Conservation (phyloP, 1,284 basidiomycete genomes). For the Cutaneotrichosporon dermatis region DNA sequence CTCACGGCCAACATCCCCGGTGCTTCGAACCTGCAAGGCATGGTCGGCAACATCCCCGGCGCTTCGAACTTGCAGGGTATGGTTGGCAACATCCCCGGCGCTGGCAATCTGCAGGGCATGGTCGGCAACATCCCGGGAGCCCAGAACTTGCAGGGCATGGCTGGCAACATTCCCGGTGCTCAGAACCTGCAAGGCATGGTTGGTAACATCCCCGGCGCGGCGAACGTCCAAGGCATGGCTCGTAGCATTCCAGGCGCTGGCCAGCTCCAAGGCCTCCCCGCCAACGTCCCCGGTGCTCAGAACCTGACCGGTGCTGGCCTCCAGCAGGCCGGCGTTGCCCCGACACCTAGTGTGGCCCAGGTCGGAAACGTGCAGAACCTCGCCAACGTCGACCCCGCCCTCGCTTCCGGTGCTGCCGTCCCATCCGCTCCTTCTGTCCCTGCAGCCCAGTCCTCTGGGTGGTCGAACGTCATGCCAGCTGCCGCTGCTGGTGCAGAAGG, state of each 20-base stretch:
- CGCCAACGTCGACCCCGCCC: too few relatives aligned
- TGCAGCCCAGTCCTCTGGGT: neutral
- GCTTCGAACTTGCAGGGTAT: neutral
- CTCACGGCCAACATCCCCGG: neutral
- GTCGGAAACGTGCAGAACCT: neutral
- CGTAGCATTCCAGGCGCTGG: neutral
- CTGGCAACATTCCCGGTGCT: conserved; percentile 1
- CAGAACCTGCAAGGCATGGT: neutral
- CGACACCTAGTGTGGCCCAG: neutral
- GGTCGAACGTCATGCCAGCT: neutral
- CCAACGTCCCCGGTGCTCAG: neutral
- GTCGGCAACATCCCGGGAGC: neutral
- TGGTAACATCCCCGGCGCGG: neutral
- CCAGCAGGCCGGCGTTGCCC: neutral
- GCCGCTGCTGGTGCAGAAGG: neutral
- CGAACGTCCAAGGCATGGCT: neutral
- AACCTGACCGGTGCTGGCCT: neutral
- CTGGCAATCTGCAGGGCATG: neutral
- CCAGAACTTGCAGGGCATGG: neutral
- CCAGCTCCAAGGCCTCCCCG: neutral
- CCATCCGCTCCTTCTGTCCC: neutral
- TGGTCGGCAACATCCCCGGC: conserved; percentile 4
- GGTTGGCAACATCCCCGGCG: conserved; percentile 3
- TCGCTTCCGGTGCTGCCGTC: neutral
- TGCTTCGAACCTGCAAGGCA: neutral